These are phyloP conservation scores for Eucalyptus curtisii DNA, from an alignment of 345 rosid species.

Conservation along the genomic window DNA sequence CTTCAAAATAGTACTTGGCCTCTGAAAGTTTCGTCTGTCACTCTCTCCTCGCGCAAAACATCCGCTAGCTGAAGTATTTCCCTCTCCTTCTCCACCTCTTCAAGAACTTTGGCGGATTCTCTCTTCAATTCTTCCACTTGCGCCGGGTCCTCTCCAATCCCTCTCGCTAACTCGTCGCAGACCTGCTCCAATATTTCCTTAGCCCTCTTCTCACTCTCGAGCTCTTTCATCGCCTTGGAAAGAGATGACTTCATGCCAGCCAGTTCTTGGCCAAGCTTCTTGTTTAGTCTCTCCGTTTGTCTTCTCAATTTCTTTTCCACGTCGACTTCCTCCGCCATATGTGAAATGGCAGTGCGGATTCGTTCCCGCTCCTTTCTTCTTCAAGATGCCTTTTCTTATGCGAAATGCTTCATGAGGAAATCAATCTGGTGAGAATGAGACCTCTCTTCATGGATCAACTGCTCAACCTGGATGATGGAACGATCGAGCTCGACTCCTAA, in stretches of 20 bases:
- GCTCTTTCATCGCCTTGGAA: constrained; percentile 32
- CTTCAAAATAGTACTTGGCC: constrained; percentile 74
- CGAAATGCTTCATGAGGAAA: constrained; percentile 28
- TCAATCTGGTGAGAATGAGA: constrained; percentile 27
- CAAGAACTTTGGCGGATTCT: constrained; percentile 41
- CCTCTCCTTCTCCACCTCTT: constrained; percentile 88
- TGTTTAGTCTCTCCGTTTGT: constrained; percentile 74
- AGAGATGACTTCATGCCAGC: constrained; percentile 38
- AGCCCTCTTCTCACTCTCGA: constrained; percentile 73
- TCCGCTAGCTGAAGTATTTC: constrained; percentile 94
- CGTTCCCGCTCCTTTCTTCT: constrained; percentile 42
- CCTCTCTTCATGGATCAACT: constrained; percentile 32
- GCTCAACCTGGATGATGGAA: constrained; percentile 41
- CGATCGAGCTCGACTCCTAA: constrained; percentile 49
- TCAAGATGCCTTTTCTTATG: constrained; percentile 57
- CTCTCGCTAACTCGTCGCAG: constrained; percentile 77
- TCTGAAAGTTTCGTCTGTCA: constrained; percentile 93
- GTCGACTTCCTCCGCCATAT: constrained; percentile 56
- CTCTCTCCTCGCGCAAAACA: constrained; percentile 83
- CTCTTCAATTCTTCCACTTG: constrained; percentile 43
- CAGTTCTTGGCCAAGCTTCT: constrained; percentile 68
- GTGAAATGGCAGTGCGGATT: constrained; percentile 28
- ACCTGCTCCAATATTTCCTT: constrained; percentile 80
- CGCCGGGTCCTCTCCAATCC: constrained; percentile 71
- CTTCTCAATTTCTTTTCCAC: constrained; percentile 55